Evolutionary conservation across 2,329 filamentous ascomycete genomes (phyloP).

Genomic region (Phyllosticta citrichinensis): DNA sequence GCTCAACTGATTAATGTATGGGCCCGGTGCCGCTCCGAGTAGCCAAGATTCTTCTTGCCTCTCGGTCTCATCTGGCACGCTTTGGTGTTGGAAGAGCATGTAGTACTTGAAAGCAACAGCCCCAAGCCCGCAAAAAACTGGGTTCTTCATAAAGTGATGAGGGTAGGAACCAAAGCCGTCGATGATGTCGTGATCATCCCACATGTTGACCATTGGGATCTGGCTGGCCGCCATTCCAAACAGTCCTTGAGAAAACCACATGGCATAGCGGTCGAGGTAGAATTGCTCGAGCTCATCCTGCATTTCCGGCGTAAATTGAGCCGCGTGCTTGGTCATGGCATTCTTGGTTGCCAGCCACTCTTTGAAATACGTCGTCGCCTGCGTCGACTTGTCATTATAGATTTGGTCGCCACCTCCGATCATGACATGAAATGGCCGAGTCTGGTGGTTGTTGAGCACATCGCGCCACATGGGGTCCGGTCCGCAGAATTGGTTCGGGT

Average conservation of each 20-base stretch:
- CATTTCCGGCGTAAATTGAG: slow-evolving; percentile 69
- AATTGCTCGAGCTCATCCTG: slow-evolving; percentile 81
- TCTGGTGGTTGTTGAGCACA: slow-evolving; percentile 85
- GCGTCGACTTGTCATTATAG: slow-evolving; percentile 80
- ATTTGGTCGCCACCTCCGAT: slow-evolving; percentile 94
- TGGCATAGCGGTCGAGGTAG: slow-evolving; percentile 78
- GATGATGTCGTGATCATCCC: slow-evolving; percentile 70
- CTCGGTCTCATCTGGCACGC: slow-evolving; percentile 68
- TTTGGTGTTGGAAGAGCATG: slow-evolving; percentile 96
- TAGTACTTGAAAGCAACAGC: slow-evolving; percentile 97
- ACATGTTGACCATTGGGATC: slow-evolving; percentile 98
- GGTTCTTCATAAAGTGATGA: slow-evolving; percentile 80
- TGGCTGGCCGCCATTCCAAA: slow-evolving; percentile 89
- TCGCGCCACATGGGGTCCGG: slow-evolving; percentile 97
- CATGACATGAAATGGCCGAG: slow-evolving; percentile 94
- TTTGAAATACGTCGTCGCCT: slow-evolving; percentile 64
- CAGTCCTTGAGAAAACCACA: slow-evolving; percentile 94
- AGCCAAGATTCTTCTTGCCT: slow-evolving; percentile 85
- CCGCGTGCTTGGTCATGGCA: slow-evolving; percentile 65
- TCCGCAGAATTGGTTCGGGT: slow-evolving; percentile 72
- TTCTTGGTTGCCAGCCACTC: slow-evolving; percentile 80
- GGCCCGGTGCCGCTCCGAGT: slow-evolving; percentile 66
- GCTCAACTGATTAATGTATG: slow-evolving; percentile 81
- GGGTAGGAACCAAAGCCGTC: slow-evolving; percentile 86
- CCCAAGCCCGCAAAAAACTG: slow-evolving; percentile 82